Percentiles rank a stretch among this genome's conserved stretches.
phyloP scores from a whole-genome alignment of 177 flowering plant species.

The Vitis hybrid region DNA sequence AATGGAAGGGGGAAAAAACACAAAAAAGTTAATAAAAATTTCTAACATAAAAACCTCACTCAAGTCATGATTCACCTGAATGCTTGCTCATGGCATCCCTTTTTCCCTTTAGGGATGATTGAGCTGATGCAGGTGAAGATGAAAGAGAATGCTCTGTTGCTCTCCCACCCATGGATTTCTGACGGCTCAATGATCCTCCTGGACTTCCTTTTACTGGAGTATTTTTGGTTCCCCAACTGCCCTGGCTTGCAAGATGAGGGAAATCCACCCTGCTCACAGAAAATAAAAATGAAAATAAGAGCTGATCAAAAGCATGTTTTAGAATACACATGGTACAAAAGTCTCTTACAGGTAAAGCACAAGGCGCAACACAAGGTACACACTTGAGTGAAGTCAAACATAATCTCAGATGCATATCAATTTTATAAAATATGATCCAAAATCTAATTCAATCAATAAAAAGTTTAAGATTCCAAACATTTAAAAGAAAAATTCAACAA shows the following conservation, averaged over 20 bases:
- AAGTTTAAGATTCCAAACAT: too few species aligned
- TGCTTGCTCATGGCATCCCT: slow-evolving; percentile 51
- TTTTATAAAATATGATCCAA: too few species aligned
- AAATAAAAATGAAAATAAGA: not conserved
- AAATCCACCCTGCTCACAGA: slow-evolving; percentile 57
- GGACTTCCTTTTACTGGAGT: slow-evolving; percentile 54
- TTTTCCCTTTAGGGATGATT: slow-evolving; percentile 54
- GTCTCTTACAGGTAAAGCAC: not conserved
- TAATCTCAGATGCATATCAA: too few species aligned
- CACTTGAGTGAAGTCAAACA: too few species aligned
- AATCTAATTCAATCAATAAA: too few species aligned
- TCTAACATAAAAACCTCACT: not conserved
- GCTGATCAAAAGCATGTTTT: not conserved
- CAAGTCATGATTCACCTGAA: slow-evolving; percentile 41
- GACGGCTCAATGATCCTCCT: slow-evolving; percentile 46
- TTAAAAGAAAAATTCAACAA: too few species aligned
- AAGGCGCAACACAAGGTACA: too few species aligned
- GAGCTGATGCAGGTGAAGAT: slow-evolving; percentile 57
- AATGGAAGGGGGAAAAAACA: slow-evolving; percentile 4
- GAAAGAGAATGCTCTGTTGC: slow-evolving; percentile 43
- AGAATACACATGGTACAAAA: not conserved
- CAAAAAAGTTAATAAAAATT: not conserved
- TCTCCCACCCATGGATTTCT: slow-evolving; percentile 54
- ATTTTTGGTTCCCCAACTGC: slow-evolving; percentile 52
- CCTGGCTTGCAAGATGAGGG: slow-evolving; percentile 58